Evolutionary conservation across 805 yeast species (phyloP).

Genomic region (Yarrowia osloensis): DNA sequence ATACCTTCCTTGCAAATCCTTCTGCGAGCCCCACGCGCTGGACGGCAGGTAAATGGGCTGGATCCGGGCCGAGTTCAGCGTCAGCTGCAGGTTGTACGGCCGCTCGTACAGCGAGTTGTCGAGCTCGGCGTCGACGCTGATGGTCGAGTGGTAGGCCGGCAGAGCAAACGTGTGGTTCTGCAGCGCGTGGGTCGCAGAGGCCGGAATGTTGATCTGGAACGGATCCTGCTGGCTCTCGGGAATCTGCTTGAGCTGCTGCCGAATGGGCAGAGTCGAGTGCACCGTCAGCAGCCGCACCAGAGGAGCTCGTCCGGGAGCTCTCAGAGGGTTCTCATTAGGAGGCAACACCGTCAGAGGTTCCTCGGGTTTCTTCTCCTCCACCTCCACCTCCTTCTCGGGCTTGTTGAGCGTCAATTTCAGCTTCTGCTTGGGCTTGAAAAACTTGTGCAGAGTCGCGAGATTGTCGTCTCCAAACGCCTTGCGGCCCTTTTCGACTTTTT

Average conservation of each 20-base stretch:
- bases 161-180: constrained; percentile 50
- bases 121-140: constrained; percentile 50
- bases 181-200: constrained; percentile 43
- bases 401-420: constrained; percentile 14
- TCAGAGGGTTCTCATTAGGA: constrained; percentile 34
- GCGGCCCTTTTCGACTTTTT: constrained; percentile 41
- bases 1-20: constrained; percentile 38
- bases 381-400: background rate
- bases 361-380: constrained; percentile 28
- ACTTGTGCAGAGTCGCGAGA: constrained; percentile 34
- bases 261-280: constrained; percentile 44
- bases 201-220: constrained; percentile 46
- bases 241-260: constrained; percentile 39
- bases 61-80: constrained; percentile 41
- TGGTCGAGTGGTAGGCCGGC: constrained; percentile 52
- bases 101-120: constrained; percentile 46
- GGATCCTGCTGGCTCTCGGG: constrained; percentile 36
- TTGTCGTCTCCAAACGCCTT: constrained; percentile 32
- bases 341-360: constrained; percentile 36
- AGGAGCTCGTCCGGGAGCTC: constrained; percentile 36
- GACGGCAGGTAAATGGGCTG: constrained; percentile 36
- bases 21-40: constrained; percentile 36
- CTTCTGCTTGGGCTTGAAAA: constrained; percentile 31
- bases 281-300: constrained; percentile 41
- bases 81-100: constrained; percentile 40